Evolutionary conservation across 2,329 filamentous ascomycete genomes (phyloP), one percentile per base, ranked within the genome.

Genomic region (Arthrobotrys sphaeroides): DNA sequence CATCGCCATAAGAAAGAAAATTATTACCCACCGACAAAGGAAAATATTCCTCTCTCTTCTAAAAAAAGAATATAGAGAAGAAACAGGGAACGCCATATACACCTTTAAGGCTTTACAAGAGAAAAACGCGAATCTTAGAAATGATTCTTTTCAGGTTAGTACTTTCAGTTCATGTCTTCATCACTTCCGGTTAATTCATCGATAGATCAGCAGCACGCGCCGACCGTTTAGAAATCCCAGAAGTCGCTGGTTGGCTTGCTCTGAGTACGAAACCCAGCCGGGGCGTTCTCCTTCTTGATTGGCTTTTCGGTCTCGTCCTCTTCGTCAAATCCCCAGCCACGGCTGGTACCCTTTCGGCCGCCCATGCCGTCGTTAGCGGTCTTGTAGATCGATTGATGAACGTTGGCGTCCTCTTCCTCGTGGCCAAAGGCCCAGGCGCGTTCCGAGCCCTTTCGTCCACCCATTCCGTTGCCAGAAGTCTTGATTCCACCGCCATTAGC

Each of bases 351-450:
- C 81, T 85, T 87, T 77, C 84, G 84, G 42, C 87, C 87, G 47
- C 89, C 89, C 89, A 91, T 91, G 62, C 90, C 90, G 78, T 90
- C 87, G 38, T 88, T 88, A 1, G 83, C 86, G 69, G 87, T 87
- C 36, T 80, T 79, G 70, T 86, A 86, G 22, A 84, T 84, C 5
- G 57, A 51, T 2, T 53, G 20, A 80, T 87, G 87, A 80, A 87
- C 86, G 79, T 87, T 87, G 64, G 84, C 12, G 69, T 89, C 87
- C 77, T 87, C 62, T n/a, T 67, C 62, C n/a, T 59, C 47, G 16
- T 86, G 16, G 12, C 51, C 86, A 76, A 88, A 87, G 53, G 85
- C 84, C 88, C 89, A 90, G 79, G 85, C 82, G 67, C 87, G 84
- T 13, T 77, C 83, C 42, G 85, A 84, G 45, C 86, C 87, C 80